Base-by-base conservation (phyloP, 176 grass and related monocot species). In the Cenchrus americanus region DNA sequence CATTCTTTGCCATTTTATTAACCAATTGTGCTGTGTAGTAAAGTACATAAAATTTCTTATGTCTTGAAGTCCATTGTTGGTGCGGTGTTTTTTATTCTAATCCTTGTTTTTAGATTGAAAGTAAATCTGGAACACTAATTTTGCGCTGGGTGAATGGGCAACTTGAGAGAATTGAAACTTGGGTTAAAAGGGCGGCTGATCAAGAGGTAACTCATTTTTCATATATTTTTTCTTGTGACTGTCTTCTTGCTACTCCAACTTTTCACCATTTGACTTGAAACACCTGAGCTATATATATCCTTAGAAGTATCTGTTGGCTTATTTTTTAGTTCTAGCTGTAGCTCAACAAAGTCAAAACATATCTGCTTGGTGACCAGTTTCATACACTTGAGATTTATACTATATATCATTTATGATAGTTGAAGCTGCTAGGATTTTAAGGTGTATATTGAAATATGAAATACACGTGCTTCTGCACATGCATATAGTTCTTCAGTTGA, bases 71-170 rank as follows among this genome's bases (percentile, higher is more conserved):
- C 69, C 43, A 10, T 71, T 74, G 51, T 42, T 83, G 41, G 13
- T 61, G 6, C 18, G 24, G 23, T 85, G 62, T 9, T 73, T 49
- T 86, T 76, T 65, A 79, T 62, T 59, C 61, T 61, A 57, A 77
- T 71, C 23, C 78, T 27, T 90, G 61, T 52, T 27, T 40, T 21
- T 76, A 99, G 96, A 87, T 99, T 80, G 93, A 99, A 90, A 87
- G 69, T 77, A 94, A 88, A 90, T 96, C 96, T 69, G 90, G 93
- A 76, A 96, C 91, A 5, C 58, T 99, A 76, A 87, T 99, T 77
- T 88, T 94, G 53, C 89, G 96, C 52, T 99, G 96, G 96, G 89
- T 99, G 40, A 99, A 99, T 51, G 82, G 87, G 50, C 96, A 99
- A 79, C 91, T 99, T 64, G 96, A 99, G 63, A 96, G 93, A 92